Evolutionary conservation across 2,329 filamentous ascomycete genomes (phyloP).

Genomic region (Colletotrichum karsti): DNA sequence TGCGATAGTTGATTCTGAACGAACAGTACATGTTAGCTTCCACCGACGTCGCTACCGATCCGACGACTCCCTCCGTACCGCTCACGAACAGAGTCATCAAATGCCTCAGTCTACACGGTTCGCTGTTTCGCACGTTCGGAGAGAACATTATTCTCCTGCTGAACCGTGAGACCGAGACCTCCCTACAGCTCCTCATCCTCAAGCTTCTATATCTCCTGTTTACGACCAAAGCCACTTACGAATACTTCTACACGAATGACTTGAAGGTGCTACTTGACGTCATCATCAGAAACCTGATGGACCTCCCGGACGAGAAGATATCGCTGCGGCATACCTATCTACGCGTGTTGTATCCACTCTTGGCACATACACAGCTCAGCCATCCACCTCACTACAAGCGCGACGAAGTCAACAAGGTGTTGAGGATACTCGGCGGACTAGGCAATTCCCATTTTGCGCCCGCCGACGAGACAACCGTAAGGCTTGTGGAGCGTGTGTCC

Average conservation of each 20-base stretch:
- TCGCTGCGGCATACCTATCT: conserved; percentile 92
- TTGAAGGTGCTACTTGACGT: conserved; percentile 93
- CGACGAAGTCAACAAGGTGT: conserved; percentile 80
- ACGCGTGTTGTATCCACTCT: conserved; percentile 87
- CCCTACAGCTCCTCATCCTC: conserved; percentile 92
- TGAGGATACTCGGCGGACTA: conserved; percentile 75
- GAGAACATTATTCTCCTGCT: conserved; percentile 96
- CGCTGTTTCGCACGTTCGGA: conserved; percentile 90
- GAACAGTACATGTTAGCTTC: conserved; percentile 95
- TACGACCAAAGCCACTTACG: conserved; percentile 88
- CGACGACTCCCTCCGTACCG: conserved; percentile 52
- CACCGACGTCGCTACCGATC: conserved; percentile 58
- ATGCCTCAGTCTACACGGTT: conserved; percentile 82
- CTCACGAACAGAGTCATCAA: conserved; percentile 96
- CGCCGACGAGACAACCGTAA: conserved; percentile 80
- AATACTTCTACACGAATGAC: conserved; percentile 99
- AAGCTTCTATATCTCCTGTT: conserved; percentile 96
- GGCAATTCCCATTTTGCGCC: conserved; percentile 80
- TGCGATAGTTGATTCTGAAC: conserved; percentile 85
- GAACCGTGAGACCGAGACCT: conserved; percentile 94
- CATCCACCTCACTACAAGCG: conserved; percentile 91
- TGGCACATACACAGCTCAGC: conserved; percentile 90
- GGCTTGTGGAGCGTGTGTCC: conserved; percentile 79
- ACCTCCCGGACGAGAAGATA: conserved; percentile 84
- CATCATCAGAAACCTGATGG: conserved; percentile 95